Base-by-base conservation (phyloP, 2,329 filamentous ascomycete genomes). In the Westerdykella aurantiaca region DNA sequence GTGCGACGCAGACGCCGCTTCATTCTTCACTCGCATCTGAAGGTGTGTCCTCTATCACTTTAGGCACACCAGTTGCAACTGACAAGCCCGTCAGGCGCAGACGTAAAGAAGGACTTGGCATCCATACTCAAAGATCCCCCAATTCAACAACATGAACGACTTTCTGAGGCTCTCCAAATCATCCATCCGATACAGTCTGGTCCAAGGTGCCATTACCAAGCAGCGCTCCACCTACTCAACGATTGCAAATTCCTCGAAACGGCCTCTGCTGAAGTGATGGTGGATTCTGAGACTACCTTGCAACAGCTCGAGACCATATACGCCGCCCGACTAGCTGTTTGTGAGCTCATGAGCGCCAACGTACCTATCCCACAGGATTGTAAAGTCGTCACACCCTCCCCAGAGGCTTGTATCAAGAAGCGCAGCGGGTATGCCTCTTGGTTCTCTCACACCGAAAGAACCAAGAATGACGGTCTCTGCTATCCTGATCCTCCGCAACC, bases 301-400 rank as follows among this genome's bases (percentile, higher is more conserved):
- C 64, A 67, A 33, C 60, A 59, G 11, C 54, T 66, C 42, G 78
- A 75, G 49, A 78, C 78, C 4, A 70, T 79, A 25, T 85, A 82
- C 49, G 80, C 81, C 2, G 76, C 77, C 7, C 75, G 80, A 37
- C 69, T 85, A 13, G 80, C 82, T 10, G 69, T 83, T 7, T 86
- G 82, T 52, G 81, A 85, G 55, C 69, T 83, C 6, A 69, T 71
- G 10, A 74, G 73, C 16, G 76, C 78, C 2, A 71, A 73, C 10
- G 70, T 74, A 13, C 44, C 61, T 2, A 66, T 79, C 31, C 80
- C 81, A 2, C 46, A 64, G 3, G 54, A 72, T 18, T 85, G 82
- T 51, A 53, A 65, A 14, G 63, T 73, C 2, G 72, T 82, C 29
- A 63, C 72, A 6, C 69, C 71, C 4, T 66, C 69, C 6, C 53